phyloP scores from a whole-genome alignment of 2,329 filamentous ascomycete species.

The Celoporthe dispersa region DNA sequence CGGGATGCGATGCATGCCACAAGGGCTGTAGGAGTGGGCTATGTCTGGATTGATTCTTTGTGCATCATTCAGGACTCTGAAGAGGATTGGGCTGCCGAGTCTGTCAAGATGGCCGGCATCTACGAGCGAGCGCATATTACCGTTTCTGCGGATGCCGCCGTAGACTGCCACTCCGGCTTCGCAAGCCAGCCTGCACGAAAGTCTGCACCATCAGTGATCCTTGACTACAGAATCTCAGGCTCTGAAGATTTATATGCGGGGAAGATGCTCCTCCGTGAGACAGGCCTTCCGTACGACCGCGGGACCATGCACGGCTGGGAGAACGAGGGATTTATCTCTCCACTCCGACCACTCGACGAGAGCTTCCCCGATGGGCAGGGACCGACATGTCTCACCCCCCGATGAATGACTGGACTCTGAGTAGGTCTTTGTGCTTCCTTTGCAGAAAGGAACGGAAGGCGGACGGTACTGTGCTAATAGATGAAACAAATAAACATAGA shows the following conservation, averaged over 20 bases:
- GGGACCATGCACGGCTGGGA: background rate
- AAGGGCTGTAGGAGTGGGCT: constrained; percentile 7
- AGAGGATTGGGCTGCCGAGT: constrained; percentile 26
- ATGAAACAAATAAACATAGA: background rate
- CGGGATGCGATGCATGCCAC: constrained; percentile 5
- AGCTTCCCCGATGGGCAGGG: constrained; percentile 1
- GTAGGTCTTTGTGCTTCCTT: background rate
- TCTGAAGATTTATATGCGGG: background rate
- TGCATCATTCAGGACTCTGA: constrained; percentile 26
- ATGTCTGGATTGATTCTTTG: constrained; percentile 22
- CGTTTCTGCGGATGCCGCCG: constrained; percentile 16
- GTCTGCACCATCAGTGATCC: background rate
- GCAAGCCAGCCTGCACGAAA: background rate
- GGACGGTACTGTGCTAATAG: background rate
- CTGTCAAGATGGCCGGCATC: constrained; percentile 25
- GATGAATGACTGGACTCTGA: background rate
- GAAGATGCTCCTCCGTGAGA: constrained; percentile 9
- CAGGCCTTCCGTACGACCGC: background rate
- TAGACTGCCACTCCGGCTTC: constrained; percentile 16
- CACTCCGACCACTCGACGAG: background rate
- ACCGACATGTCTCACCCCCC: background rate
- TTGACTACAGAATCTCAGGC: background rate
- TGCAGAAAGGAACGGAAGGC: too few relatives aligned
- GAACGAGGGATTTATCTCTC: background rate
- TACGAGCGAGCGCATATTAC: constrained; percentile 23